phyloP scores from a whole-genome alignment of 2,329 filamentous ascomycete species.

The Xylaria sp. region DNA sequence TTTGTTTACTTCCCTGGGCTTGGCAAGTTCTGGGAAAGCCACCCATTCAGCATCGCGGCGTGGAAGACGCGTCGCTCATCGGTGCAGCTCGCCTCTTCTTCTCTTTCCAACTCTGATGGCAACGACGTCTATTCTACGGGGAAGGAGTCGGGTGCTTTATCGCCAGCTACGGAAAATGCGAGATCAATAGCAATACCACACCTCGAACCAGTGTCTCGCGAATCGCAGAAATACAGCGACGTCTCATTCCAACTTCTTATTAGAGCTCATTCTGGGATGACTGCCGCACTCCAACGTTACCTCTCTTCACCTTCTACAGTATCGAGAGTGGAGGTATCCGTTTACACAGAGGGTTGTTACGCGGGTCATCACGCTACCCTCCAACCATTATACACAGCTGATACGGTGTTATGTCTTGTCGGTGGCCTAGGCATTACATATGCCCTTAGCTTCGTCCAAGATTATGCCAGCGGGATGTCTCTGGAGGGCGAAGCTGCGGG shows the following conservation, averaged over 20 bases:
- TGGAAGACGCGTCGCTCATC: constrained; percentile 29
- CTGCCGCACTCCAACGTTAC: constrained; percentile 24
- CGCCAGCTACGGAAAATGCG: neutral
- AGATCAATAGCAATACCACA: neutral
- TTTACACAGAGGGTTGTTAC: constrained; percentile 38
- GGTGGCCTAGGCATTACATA: constrained; percentile 39
- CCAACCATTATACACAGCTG: constrained; percentile 28
- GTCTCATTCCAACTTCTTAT: constrained; percentile 31
- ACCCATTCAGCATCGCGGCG: constrained; percentile 44
- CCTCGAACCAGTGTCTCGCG: neutral
- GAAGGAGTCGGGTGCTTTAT: neutral
- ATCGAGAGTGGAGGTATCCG: constrained; percentile 25
- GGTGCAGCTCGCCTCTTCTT: neutral
- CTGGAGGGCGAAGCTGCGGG: constrained; percentile 4
- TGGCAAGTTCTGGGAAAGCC: constrained; percentile 44
- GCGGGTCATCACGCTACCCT: constrained; percentile 34
- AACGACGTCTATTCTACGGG: neutral
- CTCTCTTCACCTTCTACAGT: constrained; percentile 13
- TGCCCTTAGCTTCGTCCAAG: constrained; percentile 40
- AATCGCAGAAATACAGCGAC: constrained; percentile 12
- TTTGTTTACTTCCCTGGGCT: constrained; percentile 40
- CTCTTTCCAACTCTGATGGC: constrained; percentile 8
- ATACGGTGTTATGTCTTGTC: constrained; percentile 37
- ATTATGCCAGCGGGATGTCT: constrained; percentile 29
- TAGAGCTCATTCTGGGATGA: constrained; percentile 36